phyloP scores from a whole-genome alignment of 73 alveolate genomes.

The Paramecium tetraurelia region DNA sequence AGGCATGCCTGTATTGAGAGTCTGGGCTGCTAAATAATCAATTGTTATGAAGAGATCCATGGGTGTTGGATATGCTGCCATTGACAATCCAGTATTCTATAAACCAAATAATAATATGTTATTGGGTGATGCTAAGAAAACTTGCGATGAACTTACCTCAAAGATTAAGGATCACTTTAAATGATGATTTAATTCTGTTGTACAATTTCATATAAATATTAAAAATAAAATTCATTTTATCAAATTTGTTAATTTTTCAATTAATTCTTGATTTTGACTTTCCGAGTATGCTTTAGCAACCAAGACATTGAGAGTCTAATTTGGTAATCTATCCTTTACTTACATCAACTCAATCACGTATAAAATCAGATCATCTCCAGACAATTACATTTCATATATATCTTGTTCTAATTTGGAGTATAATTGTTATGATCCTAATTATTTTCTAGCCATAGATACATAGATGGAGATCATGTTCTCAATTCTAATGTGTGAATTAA shows the following conservation, averaged over 20 bases:
- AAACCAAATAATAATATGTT: slow-evolving; percentile 74
- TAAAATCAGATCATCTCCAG: background rate
- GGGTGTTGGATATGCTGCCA: slow-evolving; percentile 82
- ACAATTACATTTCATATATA: background rate
- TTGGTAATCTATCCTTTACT: slow-evolving; percentile 9
- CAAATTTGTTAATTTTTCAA: background rate
- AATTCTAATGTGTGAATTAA: background rate
- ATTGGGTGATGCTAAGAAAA: slow-evolving; percentile 71
- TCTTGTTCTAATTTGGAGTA: background rate
- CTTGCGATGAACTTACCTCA: slow-evolving; percentile 62
- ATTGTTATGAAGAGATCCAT: slow-evolving; percentile 72
- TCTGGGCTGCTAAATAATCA: slow-evolving; percentile 76
- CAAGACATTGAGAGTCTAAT: background rate
- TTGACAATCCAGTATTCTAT: slow-evolving; percentile 82
- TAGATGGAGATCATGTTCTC: background rate
- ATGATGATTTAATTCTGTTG: background rate
- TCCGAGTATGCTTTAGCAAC: slow-evolving; percentile 36
- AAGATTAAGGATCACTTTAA: slow-evolving; percentile 35
- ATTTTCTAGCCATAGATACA: slow-evolving; percentile 9
- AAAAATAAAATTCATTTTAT: background rate
- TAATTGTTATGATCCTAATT: background rate
- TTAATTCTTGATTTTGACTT: slow-evolving; percentile 7
- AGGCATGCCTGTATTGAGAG: slow-evolving; percentile 85
- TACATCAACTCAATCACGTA: background rate
- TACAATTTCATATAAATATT: background rate